A percentile compares a stretch with the other conserved stretches of the same genome.
Evolutionary conservation across 1,284 basidiomycete genomes (phyloP).

Genomic region (Moesziomyces parantarcticus): DNA sequence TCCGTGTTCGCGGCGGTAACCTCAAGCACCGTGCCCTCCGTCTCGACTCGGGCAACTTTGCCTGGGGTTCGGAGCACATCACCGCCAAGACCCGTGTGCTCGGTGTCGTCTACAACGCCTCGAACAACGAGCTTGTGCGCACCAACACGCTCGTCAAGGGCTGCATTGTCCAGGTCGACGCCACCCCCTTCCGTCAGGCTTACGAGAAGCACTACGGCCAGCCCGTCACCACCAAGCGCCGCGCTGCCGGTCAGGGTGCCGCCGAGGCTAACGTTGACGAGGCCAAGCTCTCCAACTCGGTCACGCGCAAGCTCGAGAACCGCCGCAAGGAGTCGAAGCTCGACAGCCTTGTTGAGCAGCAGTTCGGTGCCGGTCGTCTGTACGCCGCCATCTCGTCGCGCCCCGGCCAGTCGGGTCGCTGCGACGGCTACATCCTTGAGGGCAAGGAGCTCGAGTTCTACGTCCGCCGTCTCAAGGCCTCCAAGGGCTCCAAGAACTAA

Average conservation of each 20-base stretch:
- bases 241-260: constrained; percentile 58
- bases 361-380: constrained; percentile 66
- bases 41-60: constrained; percentile 68
- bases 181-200: constrained; percentile 67
- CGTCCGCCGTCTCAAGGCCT: constrained; percentile 61
- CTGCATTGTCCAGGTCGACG: constrained; percentile 67
- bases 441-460: constrained; percentile 67
- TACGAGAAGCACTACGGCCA: constrained; percentile 69
- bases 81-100: constrained; percentile 68
- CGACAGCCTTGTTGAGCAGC: constrained; percentile 67
- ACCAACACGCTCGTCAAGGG: constrained; percentile 68
- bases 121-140: constrained; percentile 68
- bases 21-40: constrained; percentile 67
- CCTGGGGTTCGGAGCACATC: constrained; percentile 68
- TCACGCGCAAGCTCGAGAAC: constrained; percentile 59
- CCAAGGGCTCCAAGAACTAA: constrained; percentile 61
- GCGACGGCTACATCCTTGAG: constrained; percentile 68
- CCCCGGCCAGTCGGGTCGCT: constrained; percentile 65
- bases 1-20: constrained; percentile 67
- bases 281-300: constrained; percentile 60
- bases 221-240: constrained; percentile 66
- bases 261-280: constrained; percentile 54
- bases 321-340: constrained; percentile 64
- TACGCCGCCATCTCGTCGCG: constrained; percentile 66
- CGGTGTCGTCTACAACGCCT: constrained; percentile 68